Conservation (phyloP, 1,139 yeast species). For the Taphrina flavorubra region DNA sequence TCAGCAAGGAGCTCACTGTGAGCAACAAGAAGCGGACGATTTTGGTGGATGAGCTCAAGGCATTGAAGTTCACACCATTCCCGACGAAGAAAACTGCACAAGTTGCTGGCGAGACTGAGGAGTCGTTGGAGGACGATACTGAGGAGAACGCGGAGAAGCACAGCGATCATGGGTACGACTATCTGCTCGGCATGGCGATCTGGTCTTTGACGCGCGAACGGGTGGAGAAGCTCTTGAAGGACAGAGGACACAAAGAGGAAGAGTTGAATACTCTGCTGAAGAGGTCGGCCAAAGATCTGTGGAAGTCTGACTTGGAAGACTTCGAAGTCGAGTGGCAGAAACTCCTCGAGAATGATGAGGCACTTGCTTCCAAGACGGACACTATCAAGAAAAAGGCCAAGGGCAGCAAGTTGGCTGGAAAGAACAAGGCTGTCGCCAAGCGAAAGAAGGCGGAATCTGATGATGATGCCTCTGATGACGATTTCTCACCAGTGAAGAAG, state of each 20-base stretch:
- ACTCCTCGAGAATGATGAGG: slow-evolving; percentile 64
- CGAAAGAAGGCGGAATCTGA: slow-evolving; percentile 42
- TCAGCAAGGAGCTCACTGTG: slow-evolving; percentile 71
- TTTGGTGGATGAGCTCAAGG: slow-evolving; percentile 67
- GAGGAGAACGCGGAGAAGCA: slow-evolving; percentile 54
- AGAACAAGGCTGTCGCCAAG: slow-evolving; percentile 47
- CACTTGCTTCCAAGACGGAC: slow-evolving; percentile 51
- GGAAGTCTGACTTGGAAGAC: slow-evolving; percentile 81
- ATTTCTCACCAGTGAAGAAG: slow-evolving; percentile 31
- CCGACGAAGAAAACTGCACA: slow-evolving; percentile 51
- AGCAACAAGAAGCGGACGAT: slow-evolving; percentile 74
- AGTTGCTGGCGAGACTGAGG: slow-evolving; percentile 46
- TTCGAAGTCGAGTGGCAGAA: slow-evolving; percentile 71
- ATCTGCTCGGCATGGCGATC: slow-evolving; percentile 82
- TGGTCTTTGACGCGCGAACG: slow-evolving; percentile 87
- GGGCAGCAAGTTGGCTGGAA: slow-evolving; percentile 44
- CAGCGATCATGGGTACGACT: slow-evolving; percentile 65
- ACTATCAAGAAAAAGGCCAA: slow-evolving; percentile 43
- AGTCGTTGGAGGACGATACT: slow-evolving; percentile 51
- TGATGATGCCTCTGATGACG: slow-evolving; percentile 45
- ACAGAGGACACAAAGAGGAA: slow-evolving; percentile 71
- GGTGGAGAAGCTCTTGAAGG: slow-evolving; percentile 69
- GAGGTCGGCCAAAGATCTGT: slow-evolving; percentile 81
- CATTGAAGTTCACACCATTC: slow-evolving; percentile 74
- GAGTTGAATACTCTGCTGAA: slow-evolving; percentile 72